Conservation (phyloP, 495 filamentous ascomycete genomes). For the Polyplosphaeria fusca region DNA sequence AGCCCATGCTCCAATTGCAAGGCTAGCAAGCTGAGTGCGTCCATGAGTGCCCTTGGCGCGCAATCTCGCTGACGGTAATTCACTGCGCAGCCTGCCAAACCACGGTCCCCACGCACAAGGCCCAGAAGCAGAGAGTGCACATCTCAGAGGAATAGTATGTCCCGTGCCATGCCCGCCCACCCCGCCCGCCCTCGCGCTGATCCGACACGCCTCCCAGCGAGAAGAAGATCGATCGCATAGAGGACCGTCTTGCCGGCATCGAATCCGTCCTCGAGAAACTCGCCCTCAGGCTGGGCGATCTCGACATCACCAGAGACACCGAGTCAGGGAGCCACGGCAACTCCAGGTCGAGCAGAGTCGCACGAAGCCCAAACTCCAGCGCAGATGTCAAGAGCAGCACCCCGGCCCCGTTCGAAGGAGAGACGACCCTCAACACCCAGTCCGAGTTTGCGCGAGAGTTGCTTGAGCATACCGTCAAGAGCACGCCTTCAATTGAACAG, state of each 20-base stretch:
- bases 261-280: constrained; percentile 47
- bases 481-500: constrained; percentile 49
- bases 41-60: neutral
- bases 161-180: no score
- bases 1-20: constrained; percentile 50
- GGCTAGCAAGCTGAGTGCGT: constrained; percentile 38
- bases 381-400: neutral
- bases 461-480: constrained; percentile 54
- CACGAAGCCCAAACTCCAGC: constrained; percentile 28
- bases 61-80: neutral
- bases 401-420: constrained; percentile 53
- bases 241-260: constrained; percentile 59
- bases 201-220: no score
- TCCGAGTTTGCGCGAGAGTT: constrained; percentile 63
- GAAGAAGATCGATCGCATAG: constrained; percentile 65
- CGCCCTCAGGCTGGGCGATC: constrained; percentile 12
- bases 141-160: constrained; percentile 67
- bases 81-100: constrained; percentile 49
- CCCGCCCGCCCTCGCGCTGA: no score
- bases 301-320: constrained; percentile 5
- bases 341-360: constrained; percentile 1
- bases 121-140: constrained; percentile 59
- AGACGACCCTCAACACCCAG: constrained; percentile 59
- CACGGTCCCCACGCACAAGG: constrained; percentile 58
- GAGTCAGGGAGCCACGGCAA: constrained; percentile 32